Conservation (phyloP, 2,329 filamentous ascomycete species). For the Pseudogymnoascus sp. region DNA sequence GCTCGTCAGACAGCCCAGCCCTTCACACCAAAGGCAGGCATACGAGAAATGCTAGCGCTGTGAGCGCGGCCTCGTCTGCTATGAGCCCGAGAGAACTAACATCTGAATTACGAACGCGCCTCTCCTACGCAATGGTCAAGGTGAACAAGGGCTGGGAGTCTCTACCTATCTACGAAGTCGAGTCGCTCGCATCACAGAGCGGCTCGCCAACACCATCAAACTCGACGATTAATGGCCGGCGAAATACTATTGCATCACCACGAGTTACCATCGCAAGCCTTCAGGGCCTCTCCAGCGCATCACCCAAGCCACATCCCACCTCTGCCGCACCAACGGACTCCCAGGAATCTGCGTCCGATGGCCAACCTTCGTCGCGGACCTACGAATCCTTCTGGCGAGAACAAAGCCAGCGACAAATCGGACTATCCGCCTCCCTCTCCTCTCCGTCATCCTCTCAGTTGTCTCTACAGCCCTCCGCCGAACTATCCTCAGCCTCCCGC, state of each 20-base stretch:
- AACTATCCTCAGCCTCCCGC: conserved; percentile 26
- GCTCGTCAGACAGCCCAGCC: conserved; percentile 32
- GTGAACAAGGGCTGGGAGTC: conserved; percentile 84
- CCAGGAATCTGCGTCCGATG: conserved; percentile 27
- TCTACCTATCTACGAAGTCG: conserved; percentile 67
- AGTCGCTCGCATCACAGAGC: conserved; percentile 61
- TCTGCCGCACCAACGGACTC: conserved; percentile 22
- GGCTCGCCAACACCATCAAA: conserved; percentile 54
- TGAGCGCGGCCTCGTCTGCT: conserved; percentile 52
- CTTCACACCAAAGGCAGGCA: conserved; percentile 37
- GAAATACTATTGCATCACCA: conserved; percentile 47
- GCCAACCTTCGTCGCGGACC: conserved; percentile 24
- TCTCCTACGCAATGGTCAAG: conserved; percentile 91
- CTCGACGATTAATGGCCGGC: conserved; percentile 44
- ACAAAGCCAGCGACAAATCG: conserved; percentile 28
- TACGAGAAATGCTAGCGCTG: conserved; percentile 62
- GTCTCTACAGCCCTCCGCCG: conserved; percentile 28
- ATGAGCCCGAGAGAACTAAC: conserved; percentile 49
- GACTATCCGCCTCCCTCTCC: conserved; percentile 37
- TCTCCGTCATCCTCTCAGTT: conserved; percentile 32
- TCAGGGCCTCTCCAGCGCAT: conserved; percentile 20
- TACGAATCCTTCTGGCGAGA: conserved; percentile 41
- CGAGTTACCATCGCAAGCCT: conserved; percentile 34
- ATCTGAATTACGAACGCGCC: conserved; percentile 67
- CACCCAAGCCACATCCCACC: conserved; percentile 6